phyloP scores from a whole-genome alignment of 2,329 filamentous ascomycete species.

The Aureobasidium sp. region DNA sequence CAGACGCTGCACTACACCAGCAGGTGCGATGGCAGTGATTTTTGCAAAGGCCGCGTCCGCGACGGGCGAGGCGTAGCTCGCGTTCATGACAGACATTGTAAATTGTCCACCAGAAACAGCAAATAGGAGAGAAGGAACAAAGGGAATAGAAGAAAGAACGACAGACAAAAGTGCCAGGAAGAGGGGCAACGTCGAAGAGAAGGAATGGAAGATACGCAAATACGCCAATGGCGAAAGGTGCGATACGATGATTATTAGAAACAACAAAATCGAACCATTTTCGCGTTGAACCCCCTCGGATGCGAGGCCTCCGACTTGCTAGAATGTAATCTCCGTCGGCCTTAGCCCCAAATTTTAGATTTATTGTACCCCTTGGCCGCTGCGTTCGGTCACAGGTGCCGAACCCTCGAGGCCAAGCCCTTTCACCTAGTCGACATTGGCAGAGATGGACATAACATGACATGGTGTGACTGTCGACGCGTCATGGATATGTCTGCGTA shows the following conservation, averaged over 20 bases:
- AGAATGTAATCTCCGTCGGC: slow-evolving; percentile 1
- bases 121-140: not conserved
- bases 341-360: not conserved
- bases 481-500: not conserved
- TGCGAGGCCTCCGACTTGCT: not conserved
- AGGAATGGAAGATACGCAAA: not conserved
- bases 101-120: not conserved
- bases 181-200: not conserved
- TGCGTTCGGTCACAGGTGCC: not conserved
- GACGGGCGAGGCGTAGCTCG: slow-evolving; percentile 61
- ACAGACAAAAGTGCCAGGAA: not conserved
- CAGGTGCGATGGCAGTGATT: slow-evolving; percentile 37
- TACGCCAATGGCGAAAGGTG: not conserved
- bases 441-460: not conserved
- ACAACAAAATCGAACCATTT: slow-evolving; percentile 13
- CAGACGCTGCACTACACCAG: slow-evolving; percentile 45
- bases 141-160: not conserved
- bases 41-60: slow-evolving; percentile 54
- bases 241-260: not conserved
- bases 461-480: not conserved
- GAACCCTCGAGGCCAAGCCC: not conserved
- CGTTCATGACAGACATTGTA: slow-evolving; percentile 39
- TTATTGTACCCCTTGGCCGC: not conserved
- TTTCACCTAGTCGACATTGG: not conserved
- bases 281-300: slow-evolving; percentile 8